These are phyloP conservation scores for Mentha longifolia DNA, from an alignment of 257 asterid genomes.

Conservation along the genomic window DNA sequence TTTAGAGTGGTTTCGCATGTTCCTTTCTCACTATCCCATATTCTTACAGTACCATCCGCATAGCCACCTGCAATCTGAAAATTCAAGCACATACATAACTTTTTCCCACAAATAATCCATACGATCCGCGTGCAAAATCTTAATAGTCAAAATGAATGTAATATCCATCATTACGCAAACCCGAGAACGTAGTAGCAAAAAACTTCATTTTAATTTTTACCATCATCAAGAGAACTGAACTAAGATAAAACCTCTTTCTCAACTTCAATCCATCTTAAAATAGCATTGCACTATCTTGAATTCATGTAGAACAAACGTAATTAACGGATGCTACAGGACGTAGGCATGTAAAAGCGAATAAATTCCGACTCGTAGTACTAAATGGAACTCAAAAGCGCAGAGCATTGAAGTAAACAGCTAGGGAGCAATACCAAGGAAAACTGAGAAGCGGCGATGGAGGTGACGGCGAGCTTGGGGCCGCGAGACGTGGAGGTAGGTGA, in stretches of 20 bases:
- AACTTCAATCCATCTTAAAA: not conserved
- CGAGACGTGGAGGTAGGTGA: conserved; percentile 60
- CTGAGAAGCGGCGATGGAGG: conserved; percentile 74
- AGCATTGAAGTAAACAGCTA: conserved; percentile 23
- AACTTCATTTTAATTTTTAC: too few species aligned
- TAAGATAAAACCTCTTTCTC: not conserved
- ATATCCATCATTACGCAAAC: too few species aligned
- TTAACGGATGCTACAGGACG: not conserved
- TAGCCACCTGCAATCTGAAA: conserved; percentile 91
- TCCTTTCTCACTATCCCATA: conserved; percentile 86
- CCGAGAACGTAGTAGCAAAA: too few species aligned
- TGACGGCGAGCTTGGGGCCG: conserved; percentile 75
- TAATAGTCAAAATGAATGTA: too few species aligned
- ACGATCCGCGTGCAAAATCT: too few species aligned
- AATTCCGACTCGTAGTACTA: not conserved
- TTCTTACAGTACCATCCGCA: conserved; percentile 91
- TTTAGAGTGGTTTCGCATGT: conserved; percentile 87
- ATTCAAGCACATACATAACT: conserved; percentile 19
- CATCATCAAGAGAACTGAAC: conserved; percentile 6
- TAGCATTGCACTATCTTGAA: not conserved
- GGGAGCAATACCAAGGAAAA: conserved; percentile 52
- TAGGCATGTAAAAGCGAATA: not conserved
- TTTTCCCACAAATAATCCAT: conserved; percentile 15
- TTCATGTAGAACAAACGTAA: not conserved
- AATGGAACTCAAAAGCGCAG: not conserved